These are phyloP conservation scores for Canavalia gladiata DNA, from an alignment of 306 rosid species.

Conservation along the genomic window DNA sequence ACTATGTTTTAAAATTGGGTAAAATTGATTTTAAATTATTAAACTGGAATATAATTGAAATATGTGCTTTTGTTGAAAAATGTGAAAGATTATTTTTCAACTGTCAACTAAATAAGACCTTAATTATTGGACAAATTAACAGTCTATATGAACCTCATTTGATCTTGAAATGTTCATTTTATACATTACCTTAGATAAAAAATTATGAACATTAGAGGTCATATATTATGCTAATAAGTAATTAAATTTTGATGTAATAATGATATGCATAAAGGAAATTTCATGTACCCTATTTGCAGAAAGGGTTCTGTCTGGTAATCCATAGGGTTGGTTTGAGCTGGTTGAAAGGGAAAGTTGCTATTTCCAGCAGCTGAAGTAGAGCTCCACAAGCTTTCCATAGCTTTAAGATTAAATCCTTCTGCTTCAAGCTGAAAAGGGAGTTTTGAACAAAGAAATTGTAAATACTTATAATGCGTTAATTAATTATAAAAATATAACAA, in stretches of 20 bases:
- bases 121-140: neutral
- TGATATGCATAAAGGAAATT: neutral
- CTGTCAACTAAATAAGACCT: too few relatives aligned
- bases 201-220: constrained; percentile 1
- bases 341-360: constrained; percentile 61
- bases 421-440: constrained; percentile 67
- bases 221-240: neutral
- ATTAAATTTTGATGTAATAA: neutral
- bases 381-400: constrained; percentile 72
- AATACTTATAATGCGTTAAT: neutral
- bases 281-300: constrained; percentile 81
- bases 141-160: neutral
- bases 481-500: constrained; percentile 4
- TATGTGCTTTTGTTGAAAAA: too few relatives aligned
- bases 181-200: neutral
- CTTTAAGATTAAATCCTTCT: constrained; percentile 73
- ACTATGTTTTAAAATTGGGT: too few relatives aligned
- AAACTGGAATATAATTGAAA: too few relatives aligned
- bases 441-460: neutral
- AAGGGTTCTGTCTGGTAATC: constrained; percentile 69
- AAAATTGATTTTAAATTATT: too few relatives aligned
- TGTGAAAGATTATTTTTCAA: too few relatives aligned
- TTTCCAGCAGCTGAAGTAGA: constrained; percentile 60
- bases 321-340: constrained; percentile 64
- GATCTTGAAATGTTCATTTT: neutral